Evolutionary conservation across 768 basidiomycete genomes (phyloP).

Genomic region (Phylloporus rhodoxanthus): DNA sequence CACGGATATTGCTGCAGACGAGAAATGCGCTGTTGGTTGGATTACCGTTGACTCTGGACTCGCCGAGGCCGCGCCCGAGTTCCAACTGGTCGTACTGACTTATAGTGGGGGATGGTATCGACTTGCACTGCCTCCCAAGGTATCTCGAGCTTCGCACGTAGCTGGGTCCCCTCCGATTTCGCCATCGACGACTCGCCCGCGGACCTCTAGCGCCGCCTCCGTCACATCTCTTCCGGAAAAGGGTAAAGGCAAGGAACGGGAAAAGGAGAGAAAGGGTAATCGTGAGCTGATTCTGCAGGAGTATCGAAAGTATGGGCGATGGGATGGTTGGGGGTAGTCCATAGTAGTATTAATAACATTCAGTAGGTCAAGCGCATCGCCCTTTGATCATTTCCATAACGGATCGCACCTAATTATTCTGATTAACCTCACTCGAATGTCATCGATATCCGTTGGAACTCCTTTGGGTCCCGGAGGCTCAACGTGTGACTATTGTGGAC

Average conservation of each 20-base stretch:
- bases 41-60: conserved; percentile 44
- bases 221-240: conserved; percentile 40
- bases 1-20: conserved; percentile 68
- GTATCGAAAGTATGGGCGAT: conserved; percentile 76
- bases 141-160: conserved; percentile 14
- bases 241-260: conserved; percentile 54
- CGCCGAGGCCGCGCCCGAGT: conserved; percentile 40
- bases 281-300: conserved; percentile 67
- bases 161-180: conserved; percentile 43
- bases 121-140: conserved; percentile 50
- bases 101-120: conserved; percentile 93
- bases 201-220: conserved; percentile 55
- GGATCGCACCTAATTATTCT: background rate
- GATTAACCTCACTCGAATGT: conserved; percentile 12
- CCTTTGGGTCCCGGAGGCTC: conserved; percentile 28
- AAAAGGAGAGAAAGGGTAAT: conserved; percentile 51
- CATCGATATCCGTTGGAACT: conserved; percentile 23
- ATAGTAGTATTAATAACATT: background rate
- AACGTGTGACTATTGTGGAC: conserved; percentile 65
- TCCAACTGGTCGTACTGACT: conserved; percentile 80
- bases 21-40: conserved; percentile 86
- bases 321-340: conserved; percentile 78
- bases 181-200: conserved; percentile 35
- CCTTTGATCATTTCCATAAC: background rate
- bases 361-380: background rate